phyloP scores from a whole-genome alignment of 768 basidiomycete species.

The Coprinopsis sp. region DNA sequence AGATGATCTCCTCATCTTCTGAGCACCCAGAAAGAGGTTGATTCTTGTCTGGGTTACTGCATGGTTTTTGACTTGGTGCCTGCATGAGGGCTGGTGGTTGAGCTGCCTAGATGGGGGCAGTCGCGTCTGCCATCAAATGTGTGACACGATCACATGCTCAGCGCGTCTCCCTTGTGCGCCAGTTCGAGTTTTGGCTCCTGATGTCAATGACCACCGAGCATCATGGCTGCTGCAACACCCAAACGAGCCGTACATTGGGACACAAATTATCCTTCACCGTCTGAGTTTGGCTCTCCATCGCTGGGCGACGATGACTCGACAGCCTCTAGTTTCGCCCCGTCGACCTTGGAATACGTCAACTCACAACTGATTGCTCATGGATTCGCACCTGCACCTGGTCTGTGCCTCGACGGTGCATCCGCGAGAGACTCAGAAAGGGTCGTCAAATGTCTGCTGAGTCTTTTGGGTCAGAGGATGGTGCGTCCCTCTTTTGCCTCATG shows the following conservation, averaged over 20 bases:
- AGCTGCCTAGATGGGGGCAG: too few species aligned
- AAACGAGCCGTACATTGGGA: conserved; percentile 53
- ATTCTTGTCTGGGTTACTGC: too few species aligned
- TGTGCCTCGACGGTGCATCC: conserved; percentile 63
- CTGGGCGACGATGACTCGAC: conserved; percentile 36
- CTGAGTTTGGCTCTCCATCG: conserved; percentile 38
- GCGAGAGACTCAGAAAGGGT: conserved; percentile 50
- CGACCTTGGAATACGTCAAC: conserved; percentile 75
- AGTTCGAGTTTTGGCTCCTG: too few species aligned
- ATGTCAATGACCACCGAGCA: too few species aligned
- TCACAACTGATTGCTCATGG: conserved; percentile 81
- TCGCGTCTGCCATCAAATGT: too few species aligned
- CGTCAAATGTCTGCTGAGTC: conserved; percentile 69
- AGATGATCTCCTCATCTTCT: too few species aligned
- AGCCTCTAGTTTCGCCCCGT: conserved; percentile 48
- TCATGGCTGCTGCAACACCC: conserved; percentile 38
- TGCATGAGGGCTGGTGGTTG: too few species aligned
- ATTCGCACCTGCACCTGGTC: conserved; percentile 57
- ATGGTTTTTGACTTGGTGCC: too few species aligned
- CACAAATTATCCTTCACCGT: conserved; percentile 40
- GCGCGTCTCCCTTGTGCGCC: too few species aligned
- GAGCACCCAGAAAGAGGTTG: too few species aligned
- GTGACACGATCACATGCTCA: too few species aligned
- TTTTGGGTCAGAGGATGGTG: conserved; percentile 77
- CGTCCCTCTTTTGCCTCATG: conserved; percentile 18